Base-by-base conservation (phyloP, 2,329 filamentous ascomycete genomes). In the Sordariomycetes sp. region DNA sequence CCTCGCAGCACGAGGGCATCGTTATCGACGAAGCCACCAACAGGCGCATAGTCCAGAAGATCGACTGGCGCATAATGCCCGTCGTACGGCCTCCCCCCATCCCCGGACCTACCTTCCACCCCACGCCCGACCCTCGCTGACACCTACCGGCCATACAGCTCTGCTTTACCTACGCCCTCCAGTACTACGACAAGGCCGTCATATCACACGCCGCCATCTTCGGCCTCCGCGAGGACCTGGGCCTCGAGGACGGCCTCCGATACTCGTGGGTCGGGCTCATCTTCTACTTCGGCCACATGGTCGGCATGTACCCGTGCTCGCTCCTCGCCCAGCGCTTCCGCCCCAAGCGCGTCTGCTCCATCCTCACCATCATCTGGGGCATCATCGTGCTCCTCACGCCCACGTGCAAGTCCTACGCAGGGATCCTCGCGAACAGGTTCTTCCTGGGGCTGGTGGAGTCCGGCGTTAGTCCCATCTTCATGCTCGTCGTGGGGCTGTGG, bases 401-500 rank as follows among this genome's bases (percentile, higher is more conserved):
- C 0, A 70, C 71, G 0, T 73, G 69, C 18, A 65, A 65, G 71
- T 70, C 58, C 2, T 79, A 77, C 57, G 68, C 66, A 0, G 73
- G 74, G 0, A 65, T 79, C 18, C 72, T 73, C 0, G 66, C 72
- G 0, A 75, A 72, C 46, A 72, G 76, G 0, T 76, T 78, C 58
- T 64, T 79, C 2, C 65, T 79, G 1, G 77, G 77, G 0, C 61
- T 72, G 0, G 77, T 79, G 22, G 77, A 79, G 62, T 73, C 76
- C 0, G 71, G 73, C 0, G 74, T 79, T 12, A 77, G 75, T 0
- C 75, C 77, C 0, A 74, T 73, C 16, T 78, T 78, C 58, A 78
- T 79, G 71, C 72, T 79, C 68, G 74, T 79, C 37, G 72, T 78
- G 1, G 68, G 71, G 3, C 76, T 77, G 69, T 80, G 56, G 50